A percentile compares a stretch with the other conserved stretches of the same genome.
phyloP scores from a whole-genome alignment of 495 filamentous ascomycete genomes.

The Aspergillus avenaceus region DNA sequence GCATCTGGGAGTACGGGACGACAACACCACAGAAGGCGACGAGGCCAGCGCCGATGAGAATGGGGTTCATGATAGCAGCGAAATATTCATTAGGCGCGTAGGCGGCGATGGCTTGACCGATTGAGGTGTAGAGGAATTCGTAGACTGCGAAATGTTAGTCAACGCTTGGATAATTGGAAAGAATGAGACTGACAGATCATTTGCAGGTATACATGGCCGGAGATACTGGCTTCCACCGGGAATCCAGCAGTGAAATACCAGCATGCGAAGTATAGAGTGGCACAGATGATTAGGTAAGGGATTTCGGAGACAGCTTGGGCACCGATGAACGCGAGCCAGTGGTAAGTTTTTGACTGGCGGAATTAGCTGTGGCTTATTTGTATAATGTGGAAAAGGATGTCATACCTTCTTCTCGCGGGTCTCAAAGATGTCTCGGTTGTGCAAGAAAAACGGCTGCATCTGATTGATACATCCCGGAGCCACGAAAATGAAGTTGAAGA shows the following conservation, averaged over 20 bases:
- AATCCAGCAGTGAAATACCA: constrained; percentile 59
- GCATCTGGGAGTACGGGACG: constrained; percentile 47
- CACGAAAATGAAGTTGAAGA: constrained; percentile 69
- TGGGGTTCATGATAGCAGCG: constrained; percentile 49
- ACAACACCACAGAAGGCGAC: constrained; percentile 55
- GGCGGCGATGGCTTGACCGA: constrained; percentile 46
- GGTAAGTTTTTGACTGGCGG: constrained; percentile 57
- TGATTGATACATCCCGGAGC: constrained; percentile 83
- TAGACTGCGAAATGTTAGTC: constrained; percentile 27
- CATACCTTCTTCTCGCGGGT: constrained; percentile 71
- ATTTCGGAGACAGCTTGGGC: constrained; percentile 53
- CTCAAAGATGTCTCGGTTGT: constrained; percentile 70
- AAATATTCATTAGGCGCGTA: constrained; percentile 53
- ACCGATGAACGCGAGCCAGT: constrained; percentile 42
- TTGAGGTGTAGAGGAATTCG: constrained; percentile 43
- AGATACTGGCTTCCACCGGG: constrained; percentile 33
- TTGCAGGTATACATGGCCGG: constrained; percentile 43
- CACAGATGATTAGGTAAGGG: constrained; percentile 55
- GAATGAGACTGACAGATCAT: constrained; percentile 41
- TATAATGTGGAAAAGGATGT: constrained; percentile 48
- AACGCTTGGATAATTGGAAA: background rate
- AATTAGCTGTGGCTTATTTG: constrained; percentile 51
- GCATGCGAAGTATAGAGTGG: constrained; percentile 53
- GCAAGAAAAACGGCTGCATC: constrained; percentile 81
- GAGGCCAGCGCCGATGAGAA: constrained; percentile 47